Conservation (phyloP, 352 stramenopile genomes). For the Phytopythium ostracodes region DNA sequence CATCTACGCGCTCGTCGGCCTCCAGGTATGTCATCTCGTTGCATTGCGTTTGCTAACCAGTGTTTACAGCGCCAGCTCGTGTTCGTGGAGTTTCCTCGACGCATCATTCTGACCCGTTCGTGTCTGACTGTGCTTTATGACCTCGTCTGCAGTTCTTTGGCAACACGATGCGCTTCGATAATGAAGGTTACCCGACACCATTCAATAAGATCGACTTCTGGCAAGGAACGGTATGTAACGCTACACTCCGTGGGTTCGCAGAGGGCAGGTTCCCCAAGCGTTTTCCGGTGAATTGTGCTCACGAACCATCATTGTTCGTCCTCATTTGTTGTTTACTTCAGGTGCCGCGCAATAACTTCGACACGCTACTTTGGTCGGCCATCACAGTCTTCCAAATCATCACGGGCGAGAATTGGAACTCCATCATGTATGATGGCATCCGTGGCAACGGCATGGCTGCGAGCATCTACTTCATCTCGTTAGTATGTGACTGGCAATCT, state of each 20-base stretch:
- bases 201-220: constrained; percentile 53
- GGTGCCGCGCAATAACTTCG: constrained; percentile 85
- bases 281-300: no score
- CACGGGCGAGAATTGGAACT: constrained; percentile 94
- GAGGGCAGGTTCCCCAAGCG: no score
- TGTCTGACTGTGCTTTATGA: not conserved
- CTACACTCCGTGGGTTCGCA: no score
- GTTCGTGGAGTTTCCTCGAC: not conserved
- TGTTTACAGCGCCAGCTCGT: no score
- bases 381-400: constrained; percentile 93
- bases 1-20: constrained; percentile 90
- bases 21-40: constrained; percentile 65
- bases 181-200: constrained; percentile 52
- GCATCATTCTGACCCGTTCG: not conserved
- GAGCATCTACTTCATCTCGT: constrained; percentile 84
- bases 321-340: constrained; percentile 10
- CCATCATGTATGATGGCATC: constrained; percentile 92
- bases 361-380: constrained; percentile 73
- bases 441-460: constrained; percentile 61
- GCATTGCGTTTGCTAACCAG: no score
- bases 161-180: constrained; percentile 92
- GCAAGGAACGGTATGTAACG: constrained; percentile 36
- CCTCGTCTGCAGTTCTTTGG: constrained; percentile 82
- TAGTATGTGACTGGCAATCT: constrained; percentile 35
- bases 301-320: no score